Conservation (phyloP, 345 rosid species). For the Bretschneidera sinensis region DNA sequence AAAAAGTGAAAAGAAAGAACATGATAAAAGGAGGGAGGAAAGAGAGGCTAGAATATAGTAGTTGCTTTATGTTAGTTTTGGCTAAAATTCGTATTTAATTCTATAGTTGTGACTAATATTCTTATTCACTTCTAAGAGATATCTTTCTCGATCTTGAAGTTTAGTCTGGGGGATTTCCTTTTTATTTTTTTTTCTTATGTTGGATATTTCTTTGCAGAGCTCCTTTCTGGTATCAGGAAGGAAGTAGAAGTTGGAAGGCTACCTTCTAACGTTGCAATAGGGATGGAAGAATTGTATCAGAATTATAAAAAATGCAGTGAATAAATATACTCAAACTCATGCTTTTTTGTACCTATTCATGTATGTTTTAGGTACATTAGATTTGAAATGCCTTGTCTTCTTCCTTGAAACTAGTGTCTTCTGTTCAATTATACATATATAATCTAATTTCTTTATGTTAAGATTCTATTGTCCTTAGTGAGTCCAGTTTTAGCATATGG, state of each 20-base stretch:
- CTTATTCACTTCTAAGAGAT: too few relatives aligned
- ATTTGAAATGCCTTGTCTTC: neutral
- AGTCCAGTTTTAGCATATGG: neutral
- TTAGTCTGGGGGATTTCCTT: too few relatives aligned
- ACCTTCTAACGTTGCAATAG: conserved; percentile 65
- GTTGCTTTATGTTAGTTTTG: too few relatives aligned
- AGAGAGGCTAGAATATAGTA: too few relatives aligned
- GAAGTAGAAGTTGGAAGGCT: conserved; percentile 72
- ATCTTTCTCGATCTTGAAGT: neutral
- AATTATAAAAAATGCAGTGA: conserved; percentile 92
- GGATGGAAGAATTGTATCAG: conserved; percentile 81
- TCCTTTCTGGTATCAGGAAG: conserved; percentile 64
- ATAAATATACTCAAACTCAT: conserved; percentile 29
- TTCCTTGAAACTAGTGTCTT: too few relatives aligned
- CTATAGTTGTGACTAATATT: too few relatives aligned
- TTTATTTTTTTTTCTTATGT: conserved; percentile 11
- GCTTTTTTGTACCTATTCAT: conserved; percentile 16
- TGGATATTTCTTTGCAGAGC: conserved; percentile 46
- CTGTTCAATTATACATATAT: neutral
- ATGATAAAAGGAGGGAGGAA: too few relatives aligned
- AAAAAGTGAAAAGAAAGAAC: too few relatives aligned
- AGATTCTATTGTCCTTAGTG: neutral
- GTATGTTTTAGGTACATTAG: conserved; percentile 6
- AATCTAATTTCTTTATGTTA: neutral
- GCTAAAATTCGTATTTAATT: too few relatives aligned